Percentiles rank a stretch among this genome's conserved stretches.
These are phyloP conservation scores for Lolium multiflorum DNA, from an alignment of 176 grass and related monocot genomes.

Conservation along the genomic window DNA sequence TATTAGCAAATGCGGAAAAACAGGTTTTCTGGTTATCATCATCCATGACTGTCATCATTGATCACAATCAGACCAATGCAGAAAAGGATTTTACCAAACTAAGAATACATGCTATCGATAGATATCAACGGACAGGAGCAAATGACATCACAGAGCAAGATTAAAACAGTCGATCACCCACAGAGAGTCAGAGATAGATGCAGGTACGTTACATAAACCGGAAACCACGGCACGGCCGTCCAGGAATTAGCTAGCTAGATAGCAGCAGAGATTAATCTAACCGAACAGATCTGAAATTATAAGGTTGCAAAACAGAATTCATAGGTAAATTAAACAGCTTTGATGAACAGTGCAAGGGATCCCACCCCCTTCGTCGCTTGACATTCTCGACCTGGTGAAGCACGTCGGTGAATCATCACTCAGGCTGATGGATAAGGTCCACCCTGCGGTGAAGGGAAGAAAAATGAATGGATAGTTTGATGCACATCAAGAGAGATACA, in stretches of 20 bases:
- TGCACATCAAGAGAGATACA: too few species aligned
- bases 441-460: neutral
- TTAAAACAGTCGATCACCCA: neutral
- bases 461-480: neutral
- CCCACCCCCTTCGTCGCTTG: neutral
- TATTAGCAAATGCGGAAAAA: too few species aligned
- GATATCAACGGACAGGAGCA: neutral
- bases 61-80: neutral
- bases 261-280: neutral
- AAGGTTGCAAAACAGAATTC: neutral
- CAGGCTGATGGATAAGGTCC: neutral
- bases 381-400: neutral
- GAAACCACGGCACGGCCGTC: neutral
- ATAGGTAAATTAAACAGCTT: neutral
- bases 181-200: neutral
- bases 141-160: neutral
- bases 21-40: neutral
- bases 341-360: neutral
- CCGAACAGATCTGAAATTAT: neutral
- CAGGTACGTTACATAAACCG: neutral
- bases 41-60: neutral
- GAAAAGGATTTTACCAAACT: neutral
- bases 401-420: neutral
- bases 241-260: neutral
- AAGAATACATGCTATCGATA: neutral